phyloP scores from a whole-genome alignment of 1,139 yeast genomes.

The Zygosaccharomyces sapae region DNA sequence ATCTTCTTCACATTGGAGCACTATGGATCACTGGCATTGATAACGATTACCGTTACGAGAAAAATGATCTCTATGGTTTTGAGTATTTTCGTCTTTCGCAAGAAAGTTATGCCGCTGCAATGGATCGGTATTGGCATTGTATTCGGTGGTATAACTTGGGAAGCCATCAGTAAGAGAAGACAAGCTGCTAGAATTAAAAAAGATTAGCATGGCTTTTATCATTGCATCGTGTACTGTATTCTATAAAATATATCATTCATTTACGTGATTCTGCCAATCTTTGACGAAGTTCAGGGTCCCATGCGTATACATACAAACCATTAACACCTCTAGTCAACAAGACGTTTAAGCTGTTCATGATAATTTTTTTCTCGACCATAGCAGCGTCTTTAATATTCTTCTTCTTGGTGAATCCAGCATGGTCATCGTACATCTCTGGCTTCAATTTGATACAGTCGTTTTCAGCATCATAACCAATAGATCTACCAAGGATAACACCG shows the following conservation, averaged over 20 bases:
- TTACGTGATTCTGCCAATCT: conserved; percentile 24
- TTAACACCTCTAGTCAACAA: conserved; percentile 41
- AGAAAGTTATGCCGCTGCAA: conserved; percentile 56
- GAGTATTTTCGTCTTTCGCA: conserved; percentile 83
- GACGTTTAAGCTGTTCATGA: conserved; percentile 43
- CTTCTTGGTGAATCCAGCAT: conserved; percentile 42
- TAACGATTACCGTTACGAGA: conserved; percentile 92
- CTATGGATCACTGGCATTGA: conserved; percentile 78
- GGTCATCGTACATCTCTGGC: conserved; percentile 40
- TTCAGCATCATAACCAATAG: conserved; percentile 37
- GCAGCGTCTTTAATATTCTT: conserved; percentile 37
- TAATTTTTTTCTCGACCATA: conserved; percentile 38
- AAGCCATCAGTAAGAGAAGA: conserved; percentile 48
- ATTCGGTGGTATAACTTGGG: conserved; percentile 74
- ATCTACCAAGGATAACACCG: conserved; percentile 42
- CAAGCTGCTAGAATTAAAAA: conserved; percentile 2
- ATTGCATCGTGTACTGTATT: neutral
- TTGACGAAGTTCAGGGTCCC: conserved; percentile 38
- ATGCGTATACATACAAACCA: conserved; percentile 41
- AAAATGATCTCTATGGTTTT: conserved; percentile 93
- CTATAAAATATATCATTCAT: conserved; percentile 6
- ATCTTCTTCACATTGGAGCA: conserved; percentile 78
- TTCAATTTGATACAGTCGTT: conserved; percentile 35
- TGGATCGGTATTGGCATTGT: conserved; percentile 78
- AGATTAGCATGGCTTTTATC: neutral